Percentiles rank a stretch among this genome's conserved stretches.
Conservation (phyloP, 129 eudicot species). For the Tanacetum coccineum region DNA sequence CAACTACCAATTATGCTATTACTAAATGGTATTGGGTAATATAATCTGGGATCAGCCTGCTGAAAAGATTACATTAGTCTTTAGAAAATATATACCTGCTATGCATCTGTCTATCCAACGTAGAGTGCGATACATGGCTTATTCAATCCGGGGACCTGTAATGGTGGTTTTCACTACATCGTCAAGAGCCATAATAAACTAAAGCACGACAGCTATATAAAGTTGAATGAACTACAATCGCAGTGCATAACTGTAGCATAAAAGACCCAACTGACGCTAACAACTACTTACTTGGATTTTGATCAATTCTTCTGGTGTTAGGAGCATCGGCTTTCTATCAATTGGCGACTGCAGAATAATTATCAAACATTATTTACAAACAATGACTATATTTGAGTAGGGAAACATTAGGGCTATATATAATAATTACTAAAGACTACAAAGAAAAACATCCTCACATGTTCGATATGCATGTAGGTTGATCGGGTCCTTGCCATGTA, state of each 20-base stretch:
- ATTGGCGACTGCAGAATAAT: constrained; percentile 71
- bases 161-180: constrained; percentile 95
- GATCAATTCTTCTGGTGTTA: constrained; percentile 96
- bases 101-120: constrained; percentile 99
- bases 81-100: constrained; percentile 45
- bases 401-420: no score
- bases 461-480: background rate
- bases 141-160: constrained; percentile 88
- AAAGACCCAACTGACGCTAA: constrained; percentile 8
- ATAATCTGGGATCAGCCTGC: background rate
- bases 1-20: constrained; percentile 4
- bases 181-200: constrained; percentile 86
- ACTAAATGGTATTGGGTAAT: constrained; percentile 13
- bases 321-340: constrained; percentile 89
- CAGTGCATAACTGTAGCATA: background rate
- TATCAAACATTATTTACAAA: no score
- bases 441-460: no score
- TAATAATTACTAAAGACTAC: no score
- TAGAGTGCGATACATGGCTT: constrained; percentile 92
- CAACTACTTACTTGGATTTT: constrained; percentile 70
- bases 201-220: background rate
- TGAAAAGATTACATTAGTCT: background rate
- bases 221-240: constrained; percentile 3
- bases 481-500: background rate
- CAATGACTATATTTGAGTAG: background rate